Percentiles rank a stretch among this genome's conserved stretches.
Conservation (phyloP, 768 basidiomycete genomes). For the Lentinula raphanica region DNA sequence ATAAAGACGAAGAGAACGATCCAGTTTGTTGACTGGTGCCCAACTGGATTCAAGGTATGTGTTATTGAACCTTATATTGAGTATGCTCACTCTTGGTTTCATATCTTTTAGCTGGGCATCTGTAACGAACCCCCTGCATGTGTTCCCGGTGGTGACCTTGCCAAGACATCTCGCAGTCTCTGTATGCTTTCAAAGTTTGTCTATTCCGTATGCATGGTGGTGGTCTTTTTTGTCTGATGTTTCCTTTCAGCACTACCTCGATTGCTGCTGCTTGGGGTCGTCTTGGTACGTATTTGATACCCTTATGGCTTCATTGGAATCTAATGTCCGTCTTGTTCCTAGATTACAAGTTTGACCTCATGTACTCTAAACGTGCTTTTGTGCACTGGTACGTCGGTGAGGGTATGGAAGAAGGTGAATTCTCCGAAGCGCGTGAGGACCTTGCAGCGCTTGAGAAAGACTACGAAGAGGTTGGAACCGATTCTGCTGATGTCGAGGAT, state of each 20-base stretch:
- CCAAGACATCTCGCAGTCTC: conserved; percentile 87
- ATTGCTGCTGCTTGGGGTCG: conserved; percentile 95
- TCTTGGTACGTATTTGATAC: conserved; percentile 42
- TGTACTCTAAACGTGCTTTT: conserved; percentile 90
- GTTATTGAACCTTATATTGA: conserved; percentile 5
- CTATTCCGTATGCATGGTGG: background rate
- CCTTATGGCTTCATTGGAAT: background rate
- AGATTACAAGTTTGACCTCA: conserved; percentile 98
- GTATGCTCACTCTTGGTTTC: background rate
- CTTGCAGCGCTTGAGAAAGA: conserved; percentile 99
- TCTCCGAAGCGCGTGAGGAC: conserved; percentile 98
- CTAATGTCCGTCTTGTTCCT: conserved; percentile 9
- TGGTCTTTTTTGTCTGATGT: background rate
- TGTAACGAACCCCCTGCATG: conserved; percentile 93
- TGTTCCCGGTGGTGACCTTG: conserved; percentile 93
- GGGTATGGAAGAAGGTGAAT: conserved; percentile 90
- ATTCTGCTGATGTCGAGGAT: conserved; percentile 46
- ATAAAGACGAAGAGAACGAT: conserved; percentile 99
- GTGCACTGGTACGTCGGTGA: conserved; percentile 69
- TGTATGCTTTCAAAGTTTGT: conserved; percentile 93
- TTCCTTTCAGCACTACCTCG: conserved; percentile 65
- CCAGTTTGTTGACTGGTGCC: conserved; percentile 98
- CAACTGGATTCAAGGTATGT: conserved; percentile 86
- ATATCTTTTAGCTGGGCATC: conserved; percentile 68
- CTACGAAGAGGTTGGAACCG: conserved; percentile 78